Evolutionary conservation across 495 filamentous ascomycete genomes (phyloP), one percentile per base, ranked within the genome.

Genomic region (Aspergillus avenaceus): DNA sequence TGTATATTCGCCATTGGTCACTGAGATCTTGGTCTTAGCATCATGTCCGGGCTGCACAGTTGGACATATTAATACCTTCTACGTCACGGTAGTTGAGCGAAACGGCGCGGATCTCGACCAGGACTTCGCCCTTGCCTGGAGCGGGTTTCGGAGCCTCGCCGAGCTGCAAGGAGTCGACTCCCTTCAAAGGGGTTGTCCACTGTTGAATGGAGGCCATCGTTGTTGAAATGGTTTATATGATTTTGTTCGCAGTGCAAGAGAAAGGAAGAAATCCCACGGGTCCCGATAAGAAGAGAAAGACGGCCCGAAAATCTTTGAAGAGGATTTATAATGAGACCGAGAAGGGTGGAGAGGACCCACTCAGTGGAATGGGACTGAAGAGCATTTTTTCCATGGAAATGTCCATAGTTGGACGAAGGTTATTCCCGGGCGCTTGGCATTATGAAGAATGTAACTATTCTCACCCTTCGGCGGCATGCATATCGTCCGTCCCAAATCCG

Each of bases 11-110:
- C 80, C 80, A 54, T 74, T 79, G 46, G 65, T 66, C 1, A 83
- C 80, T 80, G 12, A n/a, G n/a, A n/a, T n/a, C 7, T 6, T 7
- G 27, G 16, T 2, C 42, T 41, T 25, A 32, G 38, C 6, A 26
- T 44, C 5, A 0, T 8, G 2, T 34, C 16, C 21, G 6, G 14
- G 19, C 9, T 40, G 11, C 14, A 31, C 2, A 2, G 16, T 25
- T 8, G 25, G 9, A 23, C 12, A 24, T 2, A 28, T 28, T 34
- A 24, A 40, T 66, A 81, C 83, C 73, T 71, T 80, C 81, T 6
- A 75, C 75, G 53, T 84, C 80, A 24, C 80, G 73, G 50, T 79
- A 84, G 53, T 85, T 85, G 8, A 84, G 67, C 14, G 76, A 72
- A 0, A 83, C 77, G 23, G 77, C 63, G 23, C 60, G 58, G 42